phyloP scores from a whole-genome alignment of 305 asterid genomes.

The Fraxinus sp. region DNA sequence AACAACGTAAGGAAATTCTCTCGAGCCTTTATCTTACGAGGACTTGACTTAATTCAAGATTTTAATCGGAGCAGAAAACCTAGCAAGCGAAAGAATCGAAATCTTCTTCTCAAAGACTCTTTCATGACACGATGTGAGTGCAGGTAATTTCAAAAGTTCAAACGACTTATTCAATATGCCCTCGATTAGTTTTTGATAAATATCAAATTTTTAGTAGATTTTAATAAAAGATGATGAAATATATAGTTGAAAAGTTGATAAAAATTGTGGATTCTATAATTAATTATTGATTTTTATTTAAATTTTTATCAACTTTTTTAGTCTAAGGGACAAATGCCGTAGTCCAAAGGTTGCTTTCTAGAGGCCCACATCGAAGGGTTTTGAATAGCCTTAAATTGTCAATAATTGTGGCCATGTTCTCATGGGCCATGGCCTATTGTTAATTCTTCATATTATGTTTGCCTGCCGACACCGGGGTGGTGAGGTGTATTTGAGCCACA shows the following conservation, averaged over 20 bases:
- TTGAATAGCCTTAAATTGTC: neutral
- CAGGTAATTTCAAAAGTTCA: neutral
- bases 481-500: no score
- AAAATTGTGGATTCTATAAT: no score
- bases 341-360: neutral
- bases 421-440: neutral
- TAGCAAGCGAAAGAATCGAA: neutral
- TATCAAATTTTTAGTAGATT: neutral
- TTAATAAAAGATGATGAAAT: no score
- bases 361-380: neutral
- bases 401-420: neutral
- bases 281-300: no score
- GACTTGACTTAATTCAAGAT: neutral
- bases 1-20: neutral
- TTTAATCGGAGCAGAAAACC: neutral
- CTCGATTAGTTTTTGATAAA: neutral
- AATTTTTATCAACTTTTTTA: no score
- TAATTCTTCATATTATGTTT: neutral
- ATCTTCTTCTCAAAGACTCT: neutral
- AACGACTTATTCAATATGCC: neutral
- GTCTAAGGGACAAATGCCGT: neutral
- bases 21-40: neutral
- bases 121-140: neutral
- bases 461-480: neutral
- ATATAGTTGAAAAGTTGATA: neutral